phyloP scores from a whole-genome alignment of 306 rosid genomes.

The Gastrolobium villosum region DNA sequence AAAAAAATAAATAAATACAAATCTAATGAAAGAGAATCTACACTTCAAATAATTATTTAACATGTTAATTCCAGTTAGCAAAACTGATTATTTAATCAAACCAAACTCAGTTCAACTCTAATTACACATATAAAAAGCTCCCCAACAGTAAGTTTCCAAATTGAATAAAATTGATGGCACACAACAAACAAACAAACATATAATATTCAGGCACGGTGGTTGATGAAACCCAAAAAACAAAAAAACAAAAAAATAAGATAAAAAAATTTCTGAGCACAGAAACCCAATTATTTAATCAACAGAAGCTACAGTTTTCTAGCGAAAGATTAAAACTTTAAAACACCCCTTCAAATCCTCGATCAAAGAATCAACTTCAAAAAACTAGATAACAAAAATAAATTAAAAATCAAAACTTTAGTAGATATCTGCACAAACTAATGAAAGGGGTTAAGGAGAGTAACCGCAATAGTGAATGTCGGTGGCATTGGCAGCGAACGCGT shows the following conservation, averaged over 20 bases:
- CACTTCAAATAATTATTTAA: background rate
- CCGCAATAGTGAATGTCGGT: no score
- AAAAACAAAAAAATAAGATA: background rate
- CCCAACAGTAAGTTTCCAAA: background rate
- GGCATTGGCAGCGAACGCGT: no score
- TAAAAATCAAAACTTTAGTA: background rate
- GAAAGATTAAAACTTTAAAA: constrained; percentile 14
- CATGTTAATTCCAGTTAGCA: constrained; percentile 5
- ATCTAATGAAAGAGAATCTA: constrained; percentile 1
- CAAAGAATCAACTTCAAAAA: background rate
- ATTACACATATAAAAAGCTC: background rate
- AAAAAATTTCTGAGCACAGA: background rate
- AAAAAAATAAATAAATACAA: background rate
- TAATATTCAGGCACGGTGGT: background rate
- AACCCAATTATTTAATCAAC: constrained; percentile 12
- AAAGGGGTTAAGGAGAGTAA: constrained; percentile 11
- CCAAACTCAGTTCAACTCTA: constrained; percentile 12
- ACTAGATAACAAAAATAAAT: background rate
- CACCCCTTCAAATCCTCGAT: background rate
- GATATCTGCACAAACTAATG: background rate
- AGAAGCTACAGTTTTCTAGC: background rate
- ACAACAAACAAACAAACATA: constrained; percentile 7
- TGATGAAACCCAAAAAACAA: constrained; percentile 1
- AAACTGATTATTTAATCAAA: constrained; percentile 26
- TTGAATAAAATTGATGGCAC: background rate